Base-by-base conservation (phyloP, 805 yeast species). In the Ogataea pilisensis region DNA sequence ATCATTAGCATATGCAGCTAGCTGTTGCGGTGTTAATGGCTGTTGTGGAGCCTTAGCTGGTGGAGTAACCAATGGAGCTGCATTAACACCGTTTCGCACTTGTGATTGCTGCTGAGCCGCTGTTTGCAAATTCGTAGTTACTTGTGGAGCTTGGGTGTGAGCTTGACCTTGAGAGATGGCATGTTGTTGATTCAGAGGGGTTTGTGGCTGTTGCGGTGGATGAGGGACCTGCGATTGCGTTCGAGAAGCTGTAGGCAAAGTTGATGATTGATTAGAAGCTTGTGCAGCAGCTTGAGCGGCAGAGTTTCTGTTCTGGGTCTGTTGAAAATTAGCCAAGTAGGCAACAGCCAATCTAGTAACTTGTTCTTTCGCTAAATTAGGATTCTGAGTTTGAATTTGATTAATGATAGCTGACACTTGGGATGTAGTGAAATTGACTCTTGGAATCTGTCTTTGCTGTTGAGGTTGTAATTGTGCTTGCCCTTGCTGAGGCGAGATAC, bases 321-420 rank as follows among this genome's bases (percentile, higher is more conserved):
- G 76, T 55, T 78, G 83, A 27, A 76, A 60, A 44, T 70, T 75
- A 1, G 85, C 80, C 46, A 80, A 58, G 50, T 80, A 79, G 13
- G 79, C 70, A 3, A 83, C 83, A 2, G 87, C 86, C 42, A 80
- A 66, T 43, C 76, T 73, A 2, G 83, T 77, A 1, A 81, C 85
- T 51, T 81, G 83, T 42, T 76, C 82, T 45, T 78, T 78, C 9
- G 78, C 67, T 54, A 79, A 62, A 25, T 69, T 73, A 2, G 88
- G 88, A 55, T 81, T 75, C 50, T 79, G 79, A n/a, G 72, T 63
- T 54, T 80, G 85, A 39, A 81, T 80, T 34, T 80, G 78, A 48
- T 70, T 76, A 42, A 81, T 75, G 31, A 81, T 72, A 1, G 84
- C 81, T 8, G 84, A 72, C 4, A 81, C 83, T 50, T 81, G 86